Evolutionary conservation across 106 monocot genomes (phyloP).

Genomic region (Acorus calamus): DNA sequence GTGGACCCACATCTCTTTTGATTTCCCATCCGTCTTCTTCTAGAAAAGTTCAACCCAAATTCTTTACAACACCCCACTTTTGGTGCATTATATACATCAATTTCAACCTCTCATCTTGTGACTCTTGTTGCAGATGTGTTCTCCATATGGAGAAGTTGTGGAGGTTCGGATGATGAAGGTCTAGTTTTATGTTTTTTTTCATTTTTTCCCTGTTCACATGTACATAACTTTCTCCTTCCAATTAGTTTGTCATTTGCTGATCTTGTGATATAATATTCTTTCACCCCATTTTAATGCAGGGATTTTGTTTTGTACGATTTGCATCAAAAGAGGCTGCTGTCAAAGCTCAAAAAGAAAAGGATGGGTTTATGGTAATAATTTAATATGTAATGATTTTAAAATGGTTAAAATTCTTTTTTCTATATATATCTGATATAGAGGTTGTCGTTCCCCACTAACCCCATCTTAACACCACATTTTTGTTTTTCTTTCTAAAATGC

Average conservation of each 20-base stretch:
- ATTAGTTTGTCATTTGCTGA: background rate
- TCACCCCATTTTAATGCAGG: slow-evolving; percentile 7
- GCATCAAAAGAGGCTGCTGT: slow-evolving; percentile 24
- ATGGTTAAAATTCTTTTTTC: too few relatives aligned
- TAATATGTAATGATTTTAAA: too few relatives aligned
- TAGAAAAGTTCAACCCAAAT: too few relatives aligned
- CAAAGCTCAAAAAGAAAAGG: slow-evolving; percentile 21
- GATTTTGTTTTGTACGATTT: slow-evolving; percentile 40
- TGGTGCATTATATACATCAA: too few relatives aligned
- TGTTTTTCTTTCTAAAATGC: too few relatives aligned
- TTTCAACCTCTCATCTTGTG: too few relatives aligned
- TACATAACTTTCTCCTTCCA: background rate
- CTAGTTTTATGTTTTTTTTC: slow-evolving; percentile 20
- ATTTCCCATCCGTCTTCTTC: too few relatives aligned
- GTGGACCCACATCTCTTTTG: too few relatives aligned
- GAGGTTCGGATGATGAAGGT: slow-evolving; percentile 35
- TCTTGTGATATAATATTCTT: background rate
- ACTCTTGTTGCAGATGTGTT: slow-evolving; percentile 22
- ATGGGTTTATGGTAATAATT: slow-evolving; percentile 19
- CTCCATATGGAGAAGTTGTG: slow-evolving; percentile 31
- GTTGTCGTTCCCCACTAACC: too few relatives aligned
- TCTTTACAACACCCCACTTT: too few relatives aligned
- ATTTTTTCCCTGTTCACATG: background rate
- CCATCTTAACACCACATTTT: too few relatives aligned
- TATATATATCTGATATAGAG: too few relatives aligned